Evolutionary conservation across 73 alveolate genomes (phyloP).

Genomic region (Blepharisma stoltei): DNA sequence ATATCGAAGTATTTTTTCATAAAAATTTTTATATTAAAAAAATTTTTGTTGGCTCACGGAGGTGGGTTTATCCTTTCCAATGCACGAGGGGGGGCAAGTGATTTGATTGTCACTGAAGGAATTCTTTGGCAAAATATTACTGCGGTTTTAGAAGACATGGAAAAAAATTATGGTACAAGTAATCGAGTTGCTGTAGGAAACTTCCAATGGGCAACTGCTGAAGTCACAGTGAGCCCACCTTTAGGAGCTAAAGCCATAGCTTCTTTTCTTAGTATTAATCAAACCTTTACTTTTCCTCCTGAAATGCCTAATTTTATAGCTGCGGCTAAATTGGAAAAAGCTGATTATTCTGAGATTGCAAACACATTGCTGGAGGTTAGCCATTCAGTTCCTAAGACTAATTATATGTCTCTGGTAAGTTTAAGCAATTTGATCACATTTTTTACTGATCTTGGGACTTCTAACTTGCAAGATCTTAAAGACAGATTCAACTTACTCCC

Average conservation of each 20-base stretch:
- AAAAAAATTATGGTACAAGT: background rate
- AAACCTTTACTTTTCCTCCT: background rate
- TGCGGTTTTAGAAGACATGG: background rate
- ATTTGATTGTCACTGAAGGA: too few species aligned
- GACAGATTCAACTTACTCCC: too few species aligned
- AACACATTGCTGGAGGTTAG: too few species aligned
- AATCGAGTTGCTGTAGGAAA: background rate
- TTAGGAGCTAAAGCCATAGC: background rate
- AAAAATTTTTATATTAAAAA: too few species aligned
- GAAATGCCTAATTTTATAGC: background rate
- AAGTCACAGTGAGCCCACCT: background rate
- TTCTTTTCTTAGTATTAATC: slow-evolving; percentile 2
- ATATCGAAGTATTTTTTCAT: too few species aligned
- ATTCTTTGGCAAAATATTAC: background rate
- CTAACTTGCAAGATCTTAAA: too few species aligned
- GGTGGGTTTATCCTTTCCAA: too few species aligned
- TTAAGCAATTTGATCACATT: background rate
- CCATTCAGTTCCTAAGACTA: background rate
- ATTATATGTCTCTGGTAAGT: background rate
- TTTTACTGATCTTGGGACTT: background rate
- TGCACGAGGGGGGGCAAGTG: too few species aligned
- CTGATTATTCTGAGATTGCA: too few species aligned
- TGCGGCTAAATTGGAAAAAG: background rate
- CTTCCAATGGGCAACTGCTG: slow-evolving; percentile 16
- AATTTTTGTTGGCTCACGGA: too few species aligned